Evolutionary conservation across 2,329 filamentous ascomycete genomes (phyloP).

Genomic region (Neonectria neomacrospora): DNA sequence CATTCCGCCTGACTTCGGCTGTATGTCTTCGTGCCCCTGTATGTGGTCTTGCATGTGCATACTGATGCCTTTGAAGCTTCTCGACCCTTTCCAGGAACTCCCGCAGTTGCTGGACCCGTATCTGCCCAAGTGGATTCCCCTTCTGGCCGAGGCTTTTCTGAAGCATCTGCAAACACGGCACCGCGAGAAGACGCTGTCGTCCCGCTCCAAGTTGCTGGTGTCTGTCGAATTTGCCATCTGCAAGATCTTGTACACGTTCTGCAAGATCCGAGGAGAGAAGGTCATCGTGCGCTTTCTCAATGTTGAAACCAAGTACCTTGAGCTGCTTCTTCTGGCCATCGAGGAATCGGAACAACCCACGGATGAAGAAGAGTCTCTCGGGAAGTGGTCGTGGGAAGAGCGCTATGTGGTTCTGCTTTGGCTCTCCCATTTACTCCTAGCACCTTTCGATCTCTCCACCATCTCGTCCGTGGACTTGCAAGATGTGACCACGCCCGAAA

Average conservation of each 20-base stretch:
- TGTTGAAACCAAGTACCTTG: constrained; percentile 87
- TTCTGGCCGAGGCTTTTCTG: constrained; percentile 80
- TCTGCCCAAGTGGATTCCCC: constrained; percentile 78
- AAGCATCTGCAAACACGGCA: constrained; percentile 66
- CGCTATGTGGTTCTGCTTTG: constrained; percentile 88
- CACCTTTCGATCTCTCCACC: constrained; percentile 89
- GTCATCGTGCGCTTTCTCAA: constrained; percentile 91
- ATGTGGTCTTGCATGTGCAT: constrained; percentile 11
- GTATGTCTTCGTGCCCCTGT: constrained; percentile 48
- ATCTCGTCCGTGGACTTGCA: constrained; percentile 75
- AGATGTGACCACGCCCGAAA: constrained; percentile 54
- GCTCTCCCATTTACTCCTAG: constrained; percentile 83
- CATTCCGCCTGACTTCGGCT: constrained; percentile 57
- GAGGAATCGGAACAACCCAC: constrained; percentile 64
- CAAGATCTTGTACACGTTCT: constrained; percentile 86
- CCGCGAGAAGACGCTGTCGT: constrained; percentile 51
- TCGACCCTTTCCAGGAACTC: constrained; percentile 94
- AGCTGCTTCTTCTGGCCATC: constrained; percentile 79
- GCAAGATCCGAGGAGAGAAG: constrained; percentile 94
- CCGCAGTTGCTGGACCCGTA: constrained; percentile 92
- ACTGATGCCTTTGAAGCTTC: constrained; percentile 52
- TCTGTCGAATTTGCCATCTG: constrained; percentile 78
- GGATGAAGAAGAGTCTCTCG: constrained; percentile 27
- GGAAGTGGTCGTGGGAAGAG: constrained; percentile 81
- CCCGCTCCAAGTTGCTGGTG: constrained; percentile 55